Base-by-base conservation (phyloP, 352 stramenopile genomes). In the Phytopythium montanum region DNA sequence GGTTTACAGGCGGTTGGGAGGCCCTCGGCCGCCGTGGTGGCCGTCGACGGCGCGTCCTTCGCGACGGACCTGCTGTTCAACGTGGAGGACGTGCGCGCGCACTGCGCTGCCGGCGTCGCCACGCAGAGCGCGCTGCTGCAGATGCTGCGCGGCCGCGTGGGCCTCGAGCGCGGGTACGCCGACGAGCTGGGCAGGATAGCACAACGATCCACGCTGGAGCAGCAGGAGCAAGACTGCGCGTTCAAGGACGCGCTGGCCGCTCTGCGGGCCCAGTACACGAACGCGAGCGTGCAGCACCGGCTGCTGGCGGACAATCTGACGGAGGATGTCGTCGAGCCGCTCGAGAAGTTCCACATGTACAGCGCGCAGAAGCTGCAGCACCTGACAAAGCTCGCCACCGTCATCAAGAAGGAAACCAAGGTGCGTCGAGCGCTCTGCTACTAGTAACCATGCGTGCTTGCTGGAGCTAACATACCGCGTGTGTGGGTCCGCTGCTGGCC, bases 271-370 rank as follows among this genome's bases (percentile, higher is more conserved):
- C 85, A 93, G 68, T 95, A 93, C 54, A 54, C 88, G 42, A 93
- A 95, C 66, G 88, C 82, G 38, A 91, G 85, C 36, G 82, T 90
- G 49, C 85, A 95, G 65, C 85, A 95, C 62, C 72, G 77, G 21
- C 61, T 75, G 12, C 66, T 95, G 5, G 85, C 85, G 0, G 76
- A 77, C 23, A 93, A 81, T 36, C 64, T 95, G 1, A 79, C 90
- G 39, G 85, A 93, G 58, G 85, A 93, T 23, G 84, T 95, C 29
- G 60, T 92, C 44, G 72, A 65, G 6, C 85, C 85, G 16, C 88
- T 95, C 45, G 74, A 92, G 36, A 70, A 56, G 36, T 63, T 92
- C 58, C 85, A 77, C 56, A 56, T 69, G 31, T 64, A 69, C 62
- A 84, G 90, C 50, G 66, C 50, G n/a, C 65, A 87, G 54, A 85